phyloP scores from a whole-genome alignment of 192 early-diverging fungal species.

The Coemansia javaensis region DNA sequence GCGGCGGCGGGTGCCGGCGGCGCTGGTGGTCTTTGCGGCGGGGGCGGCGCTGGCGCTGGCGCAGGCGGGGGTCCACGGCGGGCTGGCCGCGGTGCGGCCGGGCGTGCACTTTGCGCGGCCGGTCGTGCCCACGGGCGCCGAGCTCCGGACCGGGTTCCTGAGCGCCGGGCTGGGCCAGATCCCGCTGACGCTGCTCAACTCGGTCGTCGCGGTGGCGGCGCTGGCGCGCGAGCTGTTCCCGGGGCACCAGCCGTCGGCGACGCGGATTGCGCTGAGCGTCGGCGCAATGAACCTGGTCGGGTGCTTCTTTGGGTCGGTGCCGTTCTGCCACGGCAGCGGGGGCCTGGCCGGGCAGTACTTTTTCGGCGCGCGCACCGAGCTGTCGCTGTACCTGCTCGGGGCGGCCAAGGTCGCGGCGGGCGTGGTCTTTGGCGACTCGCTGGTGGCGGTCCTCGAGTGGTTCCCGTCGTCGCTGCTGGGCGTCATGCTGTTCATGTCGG shows the following conservation, averaged over 20 bases:
- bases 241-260: slow-evolving; percentile 46
- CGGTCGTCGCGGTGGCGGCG: slow-evolving; percentile 71
- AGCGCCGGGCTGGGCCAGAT: slow-evolving; percentile 82
- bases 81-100: slow-evolving; percentile 36
- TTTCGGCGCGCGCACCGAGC: slow-evolving; percentile 81
- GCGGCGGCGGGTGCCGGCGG: slow-evolving; percentile 58
- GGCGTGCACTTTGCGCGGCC: slow-evolving; percentile 58
- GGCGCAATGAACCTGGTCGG: slow-evolving; percentile 76
- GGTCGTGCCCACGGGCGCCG: slow-evolving; percentile 57
- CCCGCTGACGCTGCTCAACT: slow-evolving; percentile 81
- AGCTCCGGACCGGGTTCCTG: slow-evolving; percentile 70
- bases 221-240: slow-evolving; percentile 83
- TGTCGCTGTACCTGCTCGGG: slow-evolving; percentile 76
- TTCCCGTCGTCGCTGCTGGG: slow-evolving; percentile 78
- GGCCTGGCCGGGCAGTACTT: slow-evolving; percentile 94
- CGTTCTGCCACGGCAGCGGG: slow-evolving; percentile 79
- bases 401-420: slow-evolving; percentile 70
- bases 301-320: slow-evolving; percentile 74
- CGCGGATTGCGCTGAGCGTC: slow-evolving; percentile 57
- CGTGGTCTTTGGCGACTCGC: slow-evolving; percentile 77
- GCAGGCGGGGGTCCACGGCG: slow-evolving; percentile 44
- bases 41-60: slow-evolving; percentile 68
- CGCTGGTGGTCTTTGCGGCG: slow-evolving; percentile 66
- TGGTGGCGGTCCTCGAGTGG: slow-evolving; percentile 62
- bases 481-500: slow-evolving; percentile 82